Percentiles rank a stretch among this genome's conserved stretches.
Evolutionary conservation across 345 rosid species (phyloP).

Genomic region (Sisymbrium irio): DNA sequence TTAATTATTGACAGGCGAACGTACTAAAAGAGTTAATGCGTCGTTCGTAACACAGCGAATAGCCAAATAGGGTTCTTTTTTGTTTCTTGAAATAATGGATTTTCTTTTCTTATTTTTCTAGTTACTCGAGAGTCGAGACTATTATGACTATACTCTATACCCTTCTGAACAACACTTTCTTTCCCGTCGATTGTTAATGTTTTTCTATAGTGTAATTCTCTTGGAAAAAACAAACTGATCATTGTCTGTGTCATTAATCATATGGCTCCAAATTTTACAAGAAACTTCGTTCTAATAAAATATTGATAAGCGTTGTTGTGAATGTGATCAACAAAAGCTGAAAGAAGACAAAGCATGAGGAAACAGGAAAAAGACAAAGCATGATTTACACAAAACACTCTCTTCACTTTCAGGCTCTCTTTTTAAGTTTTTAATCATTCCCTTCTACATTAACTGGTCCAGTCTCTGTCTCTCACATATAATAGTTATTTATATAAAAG

Average conservation of each 20-base stretch:
- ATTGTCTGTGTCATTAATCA: conserved; percentile 38
- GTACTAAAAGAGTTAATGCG: no score
- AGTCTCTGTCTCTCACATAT: conserved; percentile 27
- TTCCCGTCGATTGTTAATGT: not conserved
- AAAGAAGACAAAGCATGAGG: conserved; percentile 39
- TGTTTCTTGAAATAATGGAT: not conserved
- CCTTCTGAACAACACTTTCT: not conserved
- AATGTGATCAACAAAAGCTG: conserved; percentile 39
- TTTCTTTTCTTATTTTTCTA: not conserved
- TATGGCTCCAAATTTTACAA: conserved; percentile 27
- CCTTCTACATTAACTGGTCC: conserved; percentile 33
- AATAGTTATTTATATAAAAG: not conserved
- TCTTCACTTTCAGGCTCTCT: conserved; percentile 38
- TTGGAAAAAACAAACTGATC: conserved; percentile 27
- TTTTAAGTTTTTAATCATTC: conserved; percentile 36
- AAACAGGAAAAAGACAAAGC: conserved; percentile 44
- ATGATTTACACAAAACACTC: conserved; percentile 37
- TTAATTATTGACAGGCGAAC: not conserved
- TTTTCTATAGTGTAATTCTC: conserved; percentile 5
- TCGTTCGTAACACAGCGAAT: no score
- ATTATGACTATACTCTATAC: not conserved
- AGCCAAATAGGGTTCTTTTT: not conserved
- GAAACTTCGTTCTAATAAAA: not conserved
- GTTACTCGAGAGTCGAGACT: not conserved
- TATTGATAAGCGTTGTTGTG: conserved; percentile 8